These are phyloP conservation scores for Saturnispora sekii DNA, from an alignment of 805 yeast species.

Conservation along the genomic window DNA sequence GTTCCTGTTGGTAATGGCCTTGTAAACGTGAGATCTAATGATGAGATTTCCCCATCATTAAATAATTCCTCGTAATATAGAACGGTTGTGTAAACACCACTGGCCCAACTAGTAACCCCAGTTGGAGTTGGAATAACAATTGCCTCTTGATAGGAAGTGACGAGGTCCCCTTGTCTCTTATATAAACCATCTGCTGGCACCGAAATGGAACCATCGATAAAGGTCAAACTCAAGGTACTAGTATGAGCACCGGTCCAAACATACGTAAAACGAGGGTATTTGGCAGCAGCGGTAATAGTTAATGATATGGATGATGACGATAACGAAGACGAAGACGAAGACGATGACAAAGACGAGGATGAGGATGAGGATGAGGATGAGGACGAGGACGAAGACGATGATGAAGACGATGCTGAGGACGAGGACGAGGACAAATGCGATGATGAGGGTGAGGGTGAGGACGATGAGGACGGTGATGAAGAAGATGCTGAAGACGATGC, in stretches of 20 bases:
- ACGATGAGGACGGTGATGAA: neutral
- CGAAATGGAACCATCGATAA: neutral
- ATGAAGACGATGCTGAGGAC: neutral
- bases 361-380: no score
- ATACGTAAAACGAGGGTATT: neutral
- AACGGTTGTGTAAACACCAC: neutral
- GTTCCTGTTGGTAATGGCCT: neutral
- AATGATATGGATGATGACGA: neutral
- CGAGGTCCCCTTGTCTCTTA: neutral
- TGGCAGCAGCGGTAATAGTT: neutral
- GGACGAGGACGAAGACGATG: neutral
- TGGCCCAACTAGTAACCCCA: neutral
- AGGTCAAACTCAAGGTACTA: neutral
- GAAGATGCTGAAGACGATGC: neutral
- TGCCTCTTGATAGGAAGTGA: neutral
- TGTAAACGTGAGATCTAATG: neutral
- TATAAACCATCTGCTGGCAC: constrained; percentile 1
- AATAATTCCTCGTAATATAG: neutral
- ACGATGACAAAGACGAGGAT: no score
- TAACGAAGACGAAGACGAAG: neutral
- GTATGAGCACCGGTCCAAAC: neutral
- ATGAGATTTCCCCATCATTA: neutral
- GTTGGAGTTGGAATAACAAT: constrained; percentile 5
- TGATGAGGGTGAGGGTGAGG: neutral
- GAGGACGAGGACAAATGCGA: neutral